A percentile compares a stretch with the other conserved stretches of the same genome.
Conservation (phyloP, 331 rosid species). For the Telfairia occidentalis region DNA sequence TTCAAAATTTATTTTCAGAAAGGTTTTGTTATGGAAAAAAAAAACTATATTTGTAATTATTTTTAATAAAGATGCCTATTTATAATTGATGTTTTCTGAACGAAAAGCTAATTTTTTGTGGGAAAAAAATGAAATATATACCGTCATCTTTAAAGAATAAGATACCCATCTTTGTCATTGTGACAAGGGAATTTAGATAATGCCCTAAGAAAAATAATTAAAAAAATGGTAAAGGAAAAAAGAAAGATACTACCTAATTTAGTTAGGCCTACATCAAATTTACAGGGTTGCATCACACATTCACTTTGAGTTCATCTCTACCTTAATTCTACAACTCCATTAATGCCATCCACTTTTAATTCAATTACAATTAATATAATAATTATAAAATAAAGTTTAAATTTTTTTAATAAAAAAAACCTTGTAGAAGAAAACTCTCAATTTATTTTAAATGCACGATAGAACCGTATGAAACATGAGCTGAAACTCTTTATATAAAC, state of each 20-base stretch:
- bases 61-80: not conserved
- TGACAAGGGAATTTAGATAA: slow-evolving; percentile 11
- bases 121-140: not conserved
- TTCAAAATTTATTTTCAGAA: too few species aligned
- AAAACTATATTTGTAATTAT: too few species aligned
- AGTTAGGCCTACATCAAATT: not conserved
- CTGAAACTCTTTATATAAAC: too few species aligned
- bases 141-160: not conserved
- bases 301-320: not conserved
- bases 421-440: not conserved
- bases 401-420: not conserved
- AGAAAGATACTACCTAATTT: slow-evolving; percentile 4
- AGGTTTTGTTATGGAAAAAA: too few species aligned
- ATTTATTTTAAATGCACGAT: not conserved
- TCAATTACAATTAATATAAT: not conserved
- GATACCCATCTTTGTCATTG: slow-evolving; percentile 11
- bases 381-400: not conserved
- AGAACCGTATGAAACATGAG: too few species aligned
- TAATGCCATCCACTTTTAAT: not conserved
- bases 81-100: not conserved
- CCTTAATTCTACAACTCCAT: not conserved
- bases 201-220: not conserved
- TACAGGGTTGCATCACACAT: not conserved
- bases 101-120: not conserved
- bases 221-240: not conserved